Evolutionary conservation across 768 basidiomycete genomes (phyloP).

Genomic region (Lactifluus hygrophoroides): DNA sequence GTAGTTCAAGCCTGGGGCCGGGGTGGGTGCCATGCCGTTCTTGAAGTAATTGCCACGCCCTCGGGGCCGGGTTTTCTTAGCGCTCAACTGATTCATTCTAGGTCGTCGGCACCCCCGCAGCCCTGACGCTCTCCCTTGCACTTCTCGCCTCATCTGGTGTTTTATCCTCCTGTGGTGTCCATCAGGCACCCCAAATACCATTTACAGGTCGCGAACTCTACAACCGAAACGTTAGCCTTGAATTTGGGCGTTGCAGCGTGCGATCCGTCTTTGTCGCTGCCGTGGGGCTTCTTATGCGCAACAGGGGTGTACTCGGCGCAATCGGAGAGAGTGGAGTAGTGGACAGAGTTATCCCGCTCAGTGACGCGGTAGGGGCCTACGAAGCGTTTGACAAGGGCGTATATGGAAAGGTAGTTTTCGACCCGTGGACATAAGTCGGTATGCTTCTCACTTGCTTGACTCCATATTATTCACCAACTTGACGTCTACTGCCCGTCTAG

Average conservation of each 20-base stretch:
- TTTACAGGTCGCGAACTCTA: slow-evolving; percentile 52
- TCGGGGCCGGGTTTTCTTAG: slow-evolving; percentile 9
- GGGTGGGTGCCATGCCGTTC: slow-evolving; percentile 53
- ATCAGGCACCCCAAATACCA: slow-evolving; percentile 45
- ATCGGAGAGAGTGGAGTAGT: slow-evolving; percentile 59
- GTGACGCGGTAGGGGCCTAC: slow-evolving; percentile 50
- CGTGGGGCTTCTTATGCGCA: slow-evolving; percentile 55
- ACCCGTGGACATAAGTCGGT: slow-evolving; percentile 44
- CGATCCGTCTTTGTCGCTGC: slow-evolving; percentile 69
- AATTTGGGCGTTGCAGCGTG: slow-evolving; percentile 78
- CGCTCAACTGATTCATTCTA: slow-evolving; percentile 23
- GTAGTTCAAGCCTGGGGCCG: slow-evolving; percentile 45
- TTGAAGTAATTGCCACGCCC: slow-evolving; percentile 43
- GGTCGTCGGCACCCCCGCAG: slow-evolving; percentile 64
- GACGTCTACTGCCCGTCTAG: slow-evolving; percentile 1
- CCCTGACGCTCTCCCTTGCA: slow-evolving; percentile 56
- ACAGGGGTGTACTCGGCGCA: slow-evolving; percentile 68
- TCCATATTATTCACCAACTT: slow-evolving; percentile 6
- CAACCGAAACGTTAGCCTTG: slow-evolving; percentile 69
- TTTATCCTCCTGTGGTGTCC: slow-evolving; percentile 68
- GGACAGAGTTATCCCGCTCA: slow-evolving; percentile 55
- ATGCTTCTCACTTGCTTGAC: not conserved
- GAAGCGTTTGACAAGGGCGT: slow-evolving; percentile 60
- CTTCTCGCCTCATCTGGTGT: slow-evolving; percentile 70
- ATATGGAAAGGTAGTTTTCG: slow-evolving; percentile 71